A percentile compares a stretch with the other conserved stretches of the same genome.
Conservation (phyloP, 805 yeast species). For the Ogataea ganodermae region DNA sequence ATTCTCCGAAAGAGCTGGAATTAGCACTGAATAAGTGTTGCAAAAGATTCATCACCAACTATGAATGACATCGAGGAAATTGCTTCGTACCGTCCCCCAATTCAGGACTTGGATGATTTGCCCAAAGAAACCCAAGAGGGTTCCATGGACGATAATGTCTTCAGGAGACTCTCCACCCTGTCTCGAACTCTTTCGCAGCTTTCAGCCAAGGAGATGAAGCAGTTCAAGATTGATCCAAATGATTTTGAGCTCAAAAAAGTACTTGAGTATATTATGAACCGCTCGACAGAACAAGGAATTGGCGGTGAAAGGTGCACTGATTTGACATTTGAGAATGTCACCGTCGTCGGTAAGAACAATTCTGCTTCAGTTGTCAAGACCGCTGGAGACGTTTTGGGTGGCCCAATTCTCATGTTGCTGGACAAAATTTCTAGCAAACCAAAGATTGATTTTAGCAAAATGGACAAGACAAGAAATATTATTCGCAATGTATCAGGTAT, state of each 20-base stretch:
- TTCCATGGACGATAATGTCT: conserved; percentile 14
- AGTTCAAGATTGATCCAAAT: conserved; percentile 33
- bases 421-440: conserved; percentile 7
- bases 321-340: conserved; percentile 42
- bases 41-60: neutral
- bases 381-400: conserved; percentile 42
- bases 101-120: too few species aligned
- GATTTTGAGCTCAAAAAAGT: conserved; percentile 44
- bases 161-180: conserved; percentile 24
- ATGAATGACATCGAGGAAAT: neutral
- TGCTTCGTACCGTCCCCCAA: neutral
- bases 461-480: neutral
- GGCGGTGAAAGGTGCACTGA: conserved; percentile 45
- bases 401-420: conserved; percentile 21
- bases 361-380: conserved; percentile 47
- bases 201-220: conserved; percentile 24
- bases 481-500: neutral
- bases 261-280: conserved; percentile 39
- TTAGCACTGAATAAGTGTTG: neutral
- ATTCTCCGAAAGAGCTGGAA: neutral
- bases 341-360: conserved; percentile 50
- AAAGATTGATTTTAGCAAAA: conserved; percentile 10
- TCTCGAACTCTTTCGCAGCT: conserved; percentile 21
- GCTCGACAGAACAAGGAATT: conserved; percentile 49
- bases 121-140: too few species aligned